These are phyloP conservation scores for Eruca vesicaria DNA, from an alignment of 441 rosid species.

Conservation along the genomic window DNA sequence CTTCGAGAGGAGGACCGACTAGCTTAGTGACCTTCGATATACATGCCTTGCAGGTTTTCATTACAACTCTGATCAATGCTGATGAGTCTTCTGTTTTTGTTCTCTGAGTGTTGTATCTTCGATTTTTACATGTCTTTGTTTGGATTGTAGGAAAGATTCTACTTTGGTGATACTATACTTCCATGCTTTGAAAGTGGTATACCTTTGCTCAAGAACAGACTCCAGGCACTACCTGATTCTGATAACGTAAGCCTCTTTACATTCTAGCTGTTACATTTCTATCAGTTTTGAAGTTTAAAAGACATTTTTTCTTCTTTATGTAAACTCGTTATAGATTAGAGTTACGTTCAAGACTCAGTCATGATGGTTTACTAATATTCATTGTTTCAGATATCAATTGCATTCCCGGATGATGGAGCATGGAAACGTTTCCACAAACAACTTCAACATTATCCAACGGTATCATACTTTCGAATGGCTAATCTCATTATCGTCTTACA, in stretches of 20 bases:
- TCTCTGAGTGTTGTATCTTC: not conserved
- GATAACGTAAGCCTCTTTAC: slow-evolving; percentile 58
- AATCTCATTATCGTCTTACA: not conserved
- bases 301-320: not conserved
- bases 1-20: slow-evolving; percentile 91
- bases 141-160: slow-evolving; percentile 78
- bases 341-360: not conserved
- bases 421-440: slow-evolving; percentile 97
- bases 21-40: slow-evolving; percentile 93
- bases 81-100: not conserved
- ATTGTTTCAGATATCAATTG: slow-evolving; percentile 77
- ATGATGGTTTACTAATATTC: not conserved
- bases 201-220: slow-evolving; percentile 82
- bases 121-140: not conserved
- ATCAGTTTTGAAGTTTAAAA: not conserved
- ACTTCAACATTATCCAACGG: slow-evolving; percentile 94
- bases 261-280: not conserved
- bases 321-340: not conserved
- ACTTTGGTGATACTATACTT: slow-evolving; percentile 85
- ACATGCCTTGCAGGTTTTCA: slow-evolving; percentile 87
- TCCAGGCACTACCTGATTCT: slow-evolving; percentile 87
- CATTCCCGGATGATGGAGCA: slow-evolving; percentile 98
- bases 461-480: slow-evolving; percentile 25
- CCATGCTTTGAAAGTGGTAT: slow-evolving; percentile 96
- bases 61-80: not conserved